A percentile compares a stretch with the other conserved stretches of the same genome.
Conservation (phyloP, 1,139 yeast genomes). For the Sugiyamaella paludigena region DNA sequence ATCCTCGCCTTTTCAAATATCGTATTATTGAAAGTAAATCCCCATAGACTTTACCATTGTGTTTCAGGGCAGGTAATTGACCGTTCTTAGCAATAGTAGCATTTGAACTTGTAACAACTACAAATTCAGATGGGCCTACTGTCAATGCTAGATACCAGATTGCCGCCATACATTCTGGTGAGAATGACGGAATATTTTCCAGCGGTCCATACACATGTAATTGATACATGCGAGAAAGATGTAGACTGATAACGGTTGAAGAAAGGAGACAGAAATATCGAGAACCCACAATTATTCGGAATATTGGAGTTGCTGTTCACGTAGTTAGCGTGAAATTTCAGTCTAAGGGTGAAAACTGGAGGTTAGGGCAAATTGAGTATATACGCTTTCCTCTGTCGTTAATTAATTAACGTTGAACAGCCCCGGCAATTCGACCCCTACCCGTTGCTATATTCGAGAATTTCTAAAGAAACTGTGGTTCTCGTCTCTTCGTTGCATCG, state of each 20-base stretch:
- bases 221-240: conserved; percentile 31
- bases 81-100: conserved; percentile 50
- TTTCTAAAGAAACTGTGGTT: too few species aligned
- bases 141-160: conserved; percentile 37
- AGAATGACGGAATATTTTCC: conserved; percentile 37
- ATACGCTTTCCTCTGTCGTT: too few species aligned
- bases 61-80: conserved; percentile 54
- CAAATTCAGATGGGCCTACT: conserved; percentile 28
- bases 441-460: too few species aligned
- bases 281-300: too few species aligned
- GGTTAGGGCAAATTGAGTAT: too few species aligned
- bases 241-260: neutral
- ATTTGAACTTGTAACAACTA: conserved; percentile 55
- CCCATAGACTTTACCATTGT: conserved; percentile 36
- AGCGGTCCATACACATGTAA: conserved; percentile 60
- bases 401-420: too few species aligned
- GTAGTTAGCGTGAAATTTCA: too few species aligned
- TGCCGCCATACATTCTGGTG: conserved; percentile 47
- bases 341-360: too few species aligned
- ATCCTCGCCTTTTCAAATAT: conserved; percentile 33
- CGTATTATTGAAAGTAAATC: conserved; percentile 53
- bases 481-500: too few species aligned
- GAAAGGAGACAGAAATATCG: neutral
- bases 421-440: too few species aligned
- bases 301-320: too few species aligned